Evolutionary conservation across 192 early-diverging fungal genomes (phyloP).

Genomic region (Coemansia sp.): DNA sequence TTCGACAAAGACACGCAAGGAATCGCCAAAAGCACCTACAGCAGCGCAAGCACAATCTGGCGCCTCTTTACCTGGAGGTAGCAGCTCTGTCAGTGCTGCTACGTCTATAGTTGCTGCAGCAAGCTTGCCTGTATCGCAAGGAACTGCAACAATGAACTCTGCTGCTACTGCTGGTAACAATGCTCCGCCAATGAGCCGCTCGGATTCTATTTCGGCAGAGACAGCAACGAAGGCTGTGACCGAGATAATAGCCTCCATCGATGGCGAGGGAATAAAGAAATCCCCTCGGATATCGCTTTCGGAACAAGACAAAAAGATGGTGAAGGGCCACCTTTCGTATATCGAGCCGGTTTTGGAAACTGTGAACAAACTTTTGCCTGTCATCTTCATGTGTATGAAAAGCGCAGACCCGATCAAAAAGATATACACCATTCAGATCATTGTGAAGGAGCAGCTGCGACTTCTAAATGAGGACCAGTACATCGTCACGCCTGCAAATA

Average conservation of each 20-base stretch:
- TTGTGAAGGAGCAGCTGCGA: conserved; percentile 37
- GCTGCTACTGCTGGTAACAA: conserved; percentile 1
- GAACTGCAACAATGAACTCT: not conserved
- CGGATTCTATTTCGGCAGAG: conserved; percentile 32
- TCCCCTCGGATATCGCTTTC: conserved; percentile 12
- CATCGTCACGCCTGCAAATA: conserved; percentile 21
- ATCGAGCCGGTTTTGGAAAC: conserved; percentile 20
- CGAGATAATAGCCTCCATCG: conserved; percentile 11
- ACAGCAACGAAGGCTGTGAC: conserved; percentile 23
- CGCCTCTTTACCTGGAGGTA: not conserved
- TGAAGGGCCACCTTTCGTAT: conserved; percentile 17
- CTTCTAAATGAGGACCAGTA: conserved; percentile 39
- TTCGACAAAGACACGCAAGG: conserved; percentile 37
- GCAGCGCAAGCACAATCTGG: not conserved
- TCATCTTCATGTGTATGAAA: conserved; percentile 27
- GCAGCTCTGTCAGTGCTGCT: not conserved
- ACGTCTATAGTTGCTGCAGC: not conserved
- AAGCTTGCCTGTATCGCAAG: not conserved
- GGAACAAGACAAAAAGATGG: conserved; percentile 24
- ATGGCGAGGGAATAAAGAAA: conserved; percentile 2
- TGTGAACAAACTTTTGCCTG: conserved; percentile 22
- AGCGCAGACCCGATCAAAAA: conserved; percentile 14
- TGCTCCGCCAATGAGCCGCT: conserved; percentile 10
- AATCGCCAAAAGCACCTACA: conserved; percentile 3
- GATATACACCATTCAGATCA: conserved; percentile 20